Base-by-base conservation (phyloP, 306 rosid species). In the Trifolium repens region DNA sequence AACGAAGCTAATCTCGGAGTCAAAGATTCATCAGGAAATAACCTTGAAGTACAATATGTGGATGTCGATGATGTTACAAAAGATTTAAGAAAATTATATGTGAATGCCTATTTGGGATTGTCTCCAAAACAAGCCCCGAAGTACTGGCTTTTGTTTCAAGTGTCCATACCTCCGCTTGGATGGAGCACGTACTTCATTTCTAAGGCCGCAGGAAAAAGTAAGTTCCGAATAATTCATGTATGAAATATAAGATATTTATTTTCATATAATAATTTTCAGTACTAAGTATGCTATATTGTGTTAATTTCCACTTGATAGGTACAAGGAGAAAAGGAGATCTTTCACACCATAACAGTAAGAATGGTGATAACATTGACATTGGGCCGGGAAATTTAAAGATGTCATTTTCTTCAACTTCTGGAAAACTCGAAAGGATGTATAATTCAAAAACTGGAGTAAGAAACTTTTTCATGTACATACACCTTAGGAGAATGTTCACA, bases 171-270 rank as follows among this genome's bases (percentile, higher is more conserved):
- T 8, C 94, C 97, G 58, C 88, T 94, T 70, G 98, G 98, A 65
- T 94, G 98, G 98, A 87, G 84, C 63, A 90, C 97, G 0, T 94
- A 85, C 87, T 90, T 94, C 86, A 79, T 94, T 68, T 89, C 94
- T 42, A 86, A 79, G 68, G 86, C 68, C 75, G 2, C 72, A 7
- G 83, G 67, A 50, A 79, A 78, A 80, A 88, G 97, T 88, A 82
- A 52, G 16, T 44, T 79, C 75, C 54, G 52, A 58, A 30, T 54
- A 7, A 19, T 71, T 39, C 34, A 17, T 19, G 52, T 53, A 8
- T 57, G 2, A 22, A 57, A 22, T 57, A 24, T 22, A 55, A 30
- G 35, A 52, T 64, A 43, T 66, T 24, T 16, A 52, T 37, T 49
- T 63, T 63, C 59, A 8, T 69, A 30, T 77, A 17, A 14, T 22